Percentiles rank a stretch among this genome's conserved stretches.
These are phyloP conservation scores for Medicago truncatula DNA, from an alignment of 306 rosid species.

Conservation along the genomic window MtrunA17r5.0-ANR NC_053049.1:35400001-35400500, in stretches of 20 bases:
- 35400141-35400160: slow-evolving; percentile 88
- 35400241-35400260: slow-evolving; percentile 32
- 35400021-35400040: slow-evolving; percentile 16
- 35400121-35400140: slow-evolving; percentile 73
- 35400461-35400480: slow-evolving; percentile 15
- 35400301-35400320: slow-evolving; percentile 84
- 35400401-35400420: neutral
- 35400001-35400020: slow-evolving; percentile 33
- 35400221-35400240: slow-evolving; percentile 33
- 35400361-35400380: slow-evolving; percentile 52
- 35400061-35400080: slow-evolving; percentile 36
- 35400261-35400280: slow-evolving; percentile 54
- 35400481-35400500: neutral
- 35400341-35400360: slow-evolving; percentile 74
- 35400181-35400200: slow-evolving; percentile 9
- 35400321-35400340: slow-evolving; percentile 89
- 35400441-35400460: slow-evolving; percentile 23
- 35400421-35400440: slow-evolving; percentile 8
- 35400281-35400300: slow-evolving; percentile 78
- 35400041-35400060: slow-evolving; percentile 10
- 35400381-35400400: neutral
- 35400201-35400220: slow-evolving; percentile 34
- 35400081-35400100: slow-evolving; percentile 72
- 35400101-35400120: slow-evolving; percentile 60
- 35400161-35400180: slow-evolving; percentile 57